Evolutionary conservation across 2,329 filamentous ascomycete species (phyloP), one percentile per base, ranked within the genome.

Genomic region (Fusarium sp.): DNA sequence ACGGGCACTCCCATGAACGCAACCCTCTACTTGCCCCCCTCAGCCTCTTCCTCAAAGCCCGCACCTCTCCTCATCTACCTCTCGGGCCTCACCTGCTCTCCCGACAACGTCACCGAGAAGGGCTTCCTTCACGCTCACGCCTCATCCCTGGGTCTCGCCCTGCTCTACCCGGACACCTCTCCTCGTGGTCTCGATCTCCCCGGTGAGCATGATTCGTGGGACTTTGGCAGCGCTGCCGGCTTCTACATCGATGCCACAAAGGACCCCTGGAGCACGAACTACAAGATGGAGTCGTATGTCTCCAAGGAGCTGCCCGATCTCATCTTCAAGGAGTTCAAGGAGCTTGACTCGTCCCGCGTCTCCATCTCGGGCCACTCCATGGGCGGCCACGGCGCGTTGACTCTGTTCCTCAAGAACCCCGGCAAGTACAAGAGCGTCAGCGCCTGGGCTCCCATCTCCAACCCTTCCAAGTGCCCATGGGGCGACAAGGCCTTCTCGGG

Each of bases 251-350:
- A 99, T 80, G 94, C 95, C 10, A 93, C 90, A 6, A 86, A 85
- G 71, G 87, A 88, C 31, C 94, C 94, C 10, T 99, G 91, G 86
- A 84, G 84, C 63, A 84, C 85, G 57, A 89, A 94, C 79, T 99
- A 99, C 87, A 91, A 91, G 74, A 99, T 99, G 96, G 94, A 98
- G 86, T 90, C 88, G 68, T 99, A 99, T 85, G 88, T 99, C 72
- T 91, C 92, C n/a, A 81, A 88, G 57, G 96, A 99, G 82, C 90
- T 99, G n/a, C 95, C 95, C 1, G 83, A 86, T 15, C 85, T 90
- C 1, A 87, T 98, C 27, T 97, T 95, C 81, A 81, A 81, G 31
- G 86, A 88, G 28, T 97, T 94, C 82, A 85, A 88, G 31, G 86
- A 80, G 73, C 85, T 99, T 31, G 95, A 98, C 80, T 77, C 81